Evolutionary conservation across 1,284 basidiomycete species (phyloP).

Genomic region (Grifola frondosa): DNA sequence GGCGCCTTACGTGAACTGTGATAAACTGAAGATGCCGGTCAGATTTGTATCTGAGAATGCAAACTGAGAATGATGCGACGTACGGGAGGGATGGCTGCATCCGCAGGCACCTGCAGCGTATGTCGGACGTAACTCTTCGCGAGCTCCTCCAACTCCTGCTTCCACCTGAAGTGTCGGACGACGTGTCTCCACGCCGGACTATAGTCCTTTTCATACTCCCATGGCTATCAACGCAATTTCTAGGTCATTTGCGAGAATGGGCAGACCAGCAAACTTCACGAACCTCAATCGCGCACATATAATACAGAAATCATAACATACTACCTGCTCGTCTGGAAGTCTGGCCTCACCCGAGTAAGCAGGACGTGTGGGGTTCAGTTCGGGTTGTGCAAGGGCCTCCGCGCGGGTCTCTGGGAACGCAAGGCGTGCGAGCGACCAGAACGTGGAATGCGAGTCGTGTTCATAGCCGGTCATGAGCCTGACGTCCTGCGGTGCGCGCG

Average conservation of each 20-base stretch:
- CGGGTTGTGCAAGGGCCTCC: conserved; percentile 20
- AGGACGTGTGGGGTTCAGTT: conserved; percentile 27
- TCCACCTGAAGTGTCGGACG: conserved; percentile 44
- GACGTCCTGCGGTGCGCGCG: conserved; percentile 39
- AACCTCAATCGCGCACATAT: conserved; percentile 41
- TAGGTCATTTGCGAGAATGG: too few relatives aligned
- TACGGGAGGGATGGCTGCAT: conserved; percentile 25
- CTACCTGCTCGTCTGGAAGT: conserved; percentile 47
- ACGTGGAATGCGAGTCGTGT: conserved; percentile 40
- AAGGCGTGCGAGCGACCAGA: conserved; percentile 43
- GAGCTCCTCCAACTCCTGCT: conserved; percentile 24
- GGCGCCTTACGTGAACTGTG: conserved; percentile 45
- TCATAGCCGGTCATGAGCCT: conserved; percentile 35
- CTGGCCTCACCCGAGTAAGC: conserved; percentile 25
- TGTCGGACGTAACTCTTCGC: conserved; percentile 28
- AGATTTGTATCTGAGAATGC: background rate
- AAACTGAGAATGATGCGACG: conserved; percentile 1
- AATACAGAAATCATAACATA: conserved; percentile 55
- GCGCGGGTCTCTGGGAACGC: conserved; percentile 36
- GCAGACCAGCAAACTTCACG: conserved; percentile 3
- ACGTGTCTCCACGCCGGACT: conserved; percentile 48
- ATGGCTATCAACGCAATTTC: too few relatives aligned
- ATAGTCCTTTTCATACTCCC: conserved; percentile 31
- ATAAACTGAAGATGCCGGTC: conserved; percentile 36
- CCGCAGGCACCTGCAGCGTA: conserved; percentile 22